phyloP scores from a whole-genome alignment of 169 alveolate genomes.

The Eimeria falciformis region DNA sequence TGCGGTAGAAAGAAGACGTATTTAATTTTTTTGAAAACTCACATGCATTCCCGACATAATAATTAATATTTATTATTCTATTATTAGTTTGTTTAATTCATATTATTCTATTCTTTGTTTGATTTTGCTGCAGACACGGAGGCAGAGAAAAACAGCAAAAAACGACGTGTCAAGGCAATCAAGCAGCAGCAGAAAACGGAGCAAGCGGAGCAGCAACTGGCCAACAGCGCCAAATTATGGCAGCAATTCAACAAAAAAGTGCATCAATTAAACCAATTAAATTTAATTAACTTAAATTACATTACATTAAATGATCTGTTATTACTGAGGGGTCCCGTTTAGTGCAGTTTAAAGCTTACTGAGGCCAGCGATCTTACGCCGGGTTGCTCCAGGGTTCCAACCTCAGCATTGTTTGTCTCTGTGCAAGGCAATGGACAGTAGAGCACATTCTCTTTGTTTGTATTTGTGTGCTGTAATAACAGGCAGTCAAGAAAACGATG shows the following conservation, averaged over 20 bases:
- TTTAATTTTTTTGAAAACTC: too few species aligned
- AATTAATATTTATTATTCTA: too few species aligned
- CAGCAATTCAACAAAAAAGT: slow-evolving; percentile 77
- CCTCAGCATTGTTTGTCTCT: background rate
- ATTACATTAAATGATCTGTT: too few species aligned
- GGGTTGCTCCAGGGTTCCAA: too few species aligned
- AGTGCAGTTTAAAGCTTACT: background rate
- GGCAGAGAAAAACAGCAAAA: slow-evolving; percentile 74
- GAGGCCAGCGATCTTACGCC: too few species aligned
- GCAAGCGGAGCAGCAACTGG: slow-evolving; percentile 69
- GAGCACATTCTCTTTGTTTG: background rate
- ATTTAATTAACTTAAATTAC: too few species aligned
- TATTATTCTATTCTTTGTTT: background rate
- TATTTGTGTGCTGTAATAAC: slow-evolving; percentile 36
- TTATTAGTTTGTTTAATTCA: too few species aligned
- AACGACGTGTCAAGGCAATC: slow-evolving; percentile 75
- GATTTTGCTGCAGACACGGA: slow-evolving; percentile 71
- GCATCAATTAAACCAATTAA: background rate
- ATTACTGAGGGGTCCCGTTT: background rate
- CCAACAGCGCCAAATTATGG: slow-evolving; percentile 74
- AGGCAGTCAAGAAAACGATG: slow-evolving; percentile 73
- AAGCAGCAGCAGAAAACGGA: slow-evolving; percentile 75
- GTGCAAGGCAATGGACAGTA: background rate
- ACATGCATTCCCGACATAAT: too few species aligned
- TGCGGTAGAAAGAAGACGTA: background rate